phyloP scores from a whole-genome alignment of 176 grass and related monocot species.

The Zoysia japonica region DNA sequence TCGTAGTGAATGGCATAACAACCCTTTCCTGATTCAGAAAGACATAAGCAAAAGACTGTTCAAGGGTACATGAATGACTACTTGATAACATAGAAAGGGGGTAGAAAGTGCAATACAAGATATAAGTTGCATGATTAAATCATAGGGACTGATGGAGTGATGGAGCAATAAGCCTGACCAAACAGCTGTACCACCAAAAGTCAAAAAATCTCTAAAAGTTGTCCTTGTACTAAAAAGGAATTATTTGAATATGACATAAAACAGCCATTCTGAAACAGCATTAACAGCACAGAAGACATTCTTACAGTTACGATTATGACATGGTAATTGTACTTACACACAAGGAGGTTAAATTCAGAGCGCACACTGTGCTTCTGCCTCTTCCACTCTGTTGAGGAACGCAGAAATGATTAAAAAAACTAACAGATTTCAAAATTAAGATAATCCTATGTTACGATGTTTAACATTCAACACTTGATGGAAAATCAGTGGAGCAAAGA shows the following conservation, averaged over 20 bases:
- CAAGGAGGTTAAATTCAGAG: conserved; percentile 64
- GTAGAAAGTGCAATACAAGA: conserved; percentile 7
- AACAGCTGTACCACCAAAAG: conserved; percentile 49
- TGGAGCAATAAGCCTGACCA: conserved; percentile 10
- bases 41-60: conserved; percentile 34
- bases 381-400: conserved; percentile 69
- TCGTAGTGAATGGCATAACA: conserved; percentile 81
- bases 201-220: conserved; percentile 83
- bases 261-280: conserved; percentile 64
- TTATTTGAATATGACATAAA: conserved; percentile 66
- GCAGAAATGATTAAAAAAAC: background rate
- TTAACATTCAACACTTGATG: background rate
- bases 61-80: conserved; percentile 30
- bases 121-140: background rate
- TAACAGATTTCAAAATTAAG: background rate
- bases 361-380: conserved; percentile 94
- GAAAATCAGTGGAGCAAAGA: conserved; percentile 8
- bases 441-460: background rate
- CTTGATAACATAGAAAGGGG: background rate
- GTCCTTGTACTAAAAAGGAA: conserved; percentile 92
- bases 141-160: background rate
- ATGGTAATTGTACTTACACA: conserved; percentile 63
- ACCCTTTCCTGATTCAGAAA: conserved; percentile 60
- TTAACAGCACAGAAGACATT: conserved; percentile 20
- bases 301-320: background rate